These are phyloP conservation scores for Hanseniaspora clermontiae DNA, from an alignment of 805 yeast genomes.

Conservation along the genomic window DNA sequence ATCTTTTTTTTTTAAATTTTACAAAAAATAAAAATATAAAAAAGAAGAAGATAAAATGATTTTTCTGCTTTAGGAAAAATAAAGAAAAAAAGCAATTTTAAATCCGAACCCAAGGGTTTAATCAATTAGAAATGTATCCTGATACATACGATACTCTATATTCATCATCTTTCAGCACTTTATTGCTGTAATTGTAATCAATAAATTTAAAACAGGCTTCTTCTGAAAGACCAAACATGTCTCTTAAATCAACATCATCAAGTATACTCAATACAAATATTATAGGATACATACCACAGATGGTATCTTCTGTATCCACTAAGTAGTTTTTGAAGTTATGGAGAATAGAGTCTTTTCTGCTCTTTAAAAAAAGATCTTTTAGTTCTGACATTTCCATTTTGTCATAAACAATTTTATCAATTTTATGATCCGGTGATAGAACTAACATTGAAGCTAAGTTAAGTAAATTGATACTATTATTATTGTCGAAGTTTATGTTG, in stretches of 20 bases:
- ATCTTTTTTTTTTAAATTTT: not conserved
- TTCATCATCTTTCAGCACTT: constrained; percentile 37
- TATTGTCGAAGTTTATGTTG: constrained; percentile 15
- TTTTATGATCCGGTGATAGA: not conserved
- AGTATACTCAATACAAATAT: constrained; percentile 46
- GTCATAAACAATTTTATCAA: not conserved
- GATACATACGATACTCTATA: constrained; percentile 88
- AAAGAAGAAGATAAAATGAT: not conserved
- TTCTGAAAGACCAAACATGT: constrained; percentile 14
- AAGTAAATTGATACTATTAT: constrained; percentile 14
- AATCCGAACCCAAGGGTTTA: not conserved
- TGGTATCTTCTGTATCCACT: constrained; percentile 63
- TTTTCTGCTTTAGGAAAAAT: not conserved
- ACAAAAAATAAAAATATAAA: not conserved
- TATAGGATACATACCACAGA: constrained; percentile 85
- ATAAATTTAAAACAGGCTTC: constrained; percentile 49
- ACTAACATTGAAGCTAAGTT: constrained; percentile 6
- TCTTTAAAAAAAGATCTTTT: not conserved
- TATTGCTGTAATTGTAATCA: constrained; percentile 66
- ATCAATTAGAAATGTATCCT: constrained; percentile 34
- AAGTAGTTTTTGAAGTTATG: constrained; percentile 60
- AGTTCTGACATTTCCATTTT: not conserved
- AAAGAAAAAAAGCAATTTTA: constrained; percentile 1
- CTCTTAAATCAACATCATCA: constrained; percentile 15
- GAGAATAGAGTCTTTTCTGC: not conserved